phyloP scores from a whole-genome alignment of 495 filamentous ascomycete species.

The Penicillium goetzii region DNA sequence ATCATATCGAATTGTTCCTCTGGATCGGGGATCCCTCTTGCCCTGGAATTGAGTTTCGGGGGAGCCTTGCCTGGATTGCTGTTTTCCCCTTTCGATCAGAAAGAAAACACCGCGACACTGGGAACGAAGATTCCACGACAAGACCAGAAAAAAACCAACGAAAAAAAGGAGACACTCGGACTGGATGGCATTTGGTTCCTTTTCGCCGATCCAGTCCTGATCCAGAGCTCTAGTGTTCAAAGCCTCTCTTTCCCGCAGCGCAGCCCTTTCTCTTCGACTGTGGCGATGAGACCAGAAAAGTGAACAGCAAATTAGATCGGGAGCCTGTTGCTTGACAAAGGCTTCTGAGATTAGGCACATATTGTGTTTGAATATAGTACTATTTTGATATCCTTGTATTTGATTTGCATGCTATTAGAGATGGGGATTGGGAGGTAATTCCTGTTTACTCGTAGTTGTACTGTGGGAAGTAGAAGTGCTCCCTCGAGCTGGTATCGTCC shows the following conservation, averaged over 20 bases:
- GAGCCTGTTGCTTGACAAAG: slow-evolving; percentile 16
- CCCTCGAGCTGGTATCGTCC: not conserved
- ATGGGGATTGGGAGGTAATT: not conserved
- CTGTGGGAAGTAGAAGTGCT: not conserved
- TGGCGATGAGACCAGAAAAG: slow-evolving; percentile 38
- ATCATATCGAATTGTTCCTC: slow-evolving; percentile 5
- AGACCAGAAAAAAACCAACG: not conserved
- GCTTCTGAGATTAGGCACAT: slow-evolving; percentile 30
- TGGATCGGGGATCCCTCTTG: slow-evolving; percentile 1
- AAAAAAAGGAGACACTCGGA: slow-evolving; percentile 31
- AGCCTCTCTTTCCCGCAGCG: slow-evolving; percentile 18
- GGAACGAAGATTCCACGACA: not conserved
- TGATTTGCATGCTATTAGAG: not conserved
- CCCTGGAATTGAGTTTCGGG: slow-evolving; percentile 1
- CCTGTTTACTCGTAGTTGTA: not conserved
- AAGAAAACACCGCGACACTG: not conserved
- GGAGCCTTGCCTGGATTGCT: slow-evolving; percentile 6
- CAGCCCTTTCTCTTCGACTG: slow-evolving; percentile 25
- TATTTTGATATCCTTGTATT: slow-evolving; percentile 14
- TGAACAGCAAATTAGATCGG: slow-evolving; percentile 33
- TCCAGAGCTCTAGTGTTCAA: slow-evolving; percentile 8
- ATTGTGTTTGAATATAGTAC: slow-evolving; percentile 29
- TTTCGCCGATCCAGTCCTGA: slow-evolving; percentile 39
- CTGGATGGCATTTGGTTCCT: slow-evolving; percentile 44
- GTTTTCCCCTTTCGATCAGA: not conserved